Evolutionary conservation across 2,329 filamentous ascomycete genomes (phyloP).

Genomic region (Lecanicillium sp.): DNA sequence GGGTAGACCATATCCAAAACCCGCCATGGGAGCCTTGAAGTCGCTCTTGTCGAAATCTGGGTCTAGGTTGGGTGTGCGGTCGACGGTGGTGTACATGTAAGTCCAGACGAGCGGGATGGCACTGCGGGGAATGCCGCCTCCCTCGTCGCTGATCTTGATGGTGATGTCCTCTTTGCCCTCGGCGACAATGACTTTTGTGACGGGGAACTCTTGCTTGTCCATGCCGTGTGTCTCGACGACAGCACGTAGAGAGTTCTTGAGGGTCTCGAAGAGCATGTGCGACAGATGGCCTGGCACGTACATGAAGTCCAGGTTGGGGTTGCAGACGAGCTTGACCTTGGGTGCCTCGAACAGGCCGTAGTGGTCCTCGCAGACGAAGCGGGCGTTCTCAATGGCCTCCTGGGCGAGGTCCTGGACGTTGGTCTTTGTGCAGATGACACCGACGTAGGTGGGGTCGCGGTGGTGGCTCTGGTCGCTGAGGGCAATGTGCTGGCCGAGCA

Average conservation of each 20-base stretch:
- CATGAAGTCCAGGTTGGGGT: conserved; percentile 94
- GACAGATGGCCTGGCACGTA: conserved; percentile 98
- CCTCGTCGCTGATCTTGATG: conserved; percentile 96
- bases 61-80: conserved; percentile 88
- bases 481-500: conserved; percentile 97
- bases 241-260: conserved; percentile 96
- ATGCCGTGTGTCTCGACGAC: conserved; percentile 93
- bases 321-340: conserved; percentile 93
- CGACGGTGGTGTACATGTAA: conserved; percentile 99
- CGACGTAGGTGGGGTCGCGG: conserved; percentile 88
- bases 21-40: conserved; percentile 98
- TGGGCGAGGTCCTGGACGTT: conserved; percentile 92
- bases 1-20: conserved; percentile 94
- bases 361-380: conserved; percentile 98
- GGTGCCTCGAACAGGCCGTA: conserved; percentile 96
- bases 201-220: conserved; percentile 91
- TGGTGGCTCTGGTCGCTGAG: conserved; percentile 88
- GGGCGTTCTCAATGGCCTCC: conserved; percentile 95
- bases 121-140: conserved; percentile 87
- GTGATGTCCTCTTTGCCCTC: conserved; percentile 98
- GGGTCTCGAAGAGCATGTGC: conserved; percentile 98
- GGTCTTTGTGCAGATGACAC: conserved; percentile 98
- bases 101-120: conserved; percentile 98
- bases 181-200: conserved; percentile 95
- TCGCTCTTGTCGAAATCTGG: conserved; percentile 98